A percentile compares a stretch with the other conserved stretches of the same genome.
phyloP scores from a whole-genome alignment of 371 early-diverging fungal genomes.

The Umbelopsis sp. region DNA sequence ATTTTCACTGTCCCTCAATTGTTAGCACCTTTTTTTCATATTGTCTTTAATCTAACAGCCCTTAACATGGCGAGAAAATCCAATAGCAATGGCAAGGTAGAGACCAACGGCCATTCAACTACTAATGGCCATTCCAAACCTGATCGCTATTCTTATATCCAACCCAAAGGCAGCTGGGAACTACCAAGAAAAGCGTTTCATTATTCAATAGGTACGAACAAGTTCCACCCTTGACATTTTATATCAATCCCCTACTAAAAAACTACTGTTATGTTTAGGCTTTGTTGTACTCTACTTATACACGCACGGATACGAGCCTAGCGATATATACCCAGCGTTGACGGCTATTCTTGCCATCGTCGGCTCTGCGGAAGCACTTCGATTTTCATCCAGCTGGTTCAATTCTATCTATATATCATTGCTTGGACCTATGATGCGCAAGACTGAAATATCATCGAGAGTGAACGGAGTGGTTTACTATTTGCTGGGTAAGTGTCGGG shows the following conservation, averaged over 20 bases:
- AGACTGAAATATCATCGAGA: constrained; percentile 41
- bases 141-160: constrained; percentile 33
- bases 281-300: constrained; percentile 49
- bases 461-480: constrained; percentile 60
- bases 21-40: background rate
- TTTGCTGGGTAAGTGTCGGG: constrained; percentile 38
- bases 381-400: constrained; percentile 49
- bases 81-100: background rate
- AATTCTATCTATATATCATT: constrained; percentile 49
- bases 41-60: background rate
- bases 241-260: constrained; percentile 4
- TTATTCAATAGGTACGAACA: constrained; percentile 50
- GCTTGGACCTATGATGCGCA: constrained; percentile 55
- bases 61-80: background rate
- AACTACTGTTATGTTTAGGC: constrained; percentile 29
- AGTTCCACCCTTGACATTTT: background rate
- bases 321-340: constrained; percentile 38
- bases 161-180: constrained; percentile 52
- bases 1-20: background rate
- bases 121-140: background rate
- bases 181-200: constrained; percentile 58
- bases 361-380: constrained; percentile 40
- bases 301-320: constrained; percentile 32
- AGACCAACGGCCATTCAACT: background rate
- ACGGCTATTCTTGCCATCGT: constrained; percentile 36